phyloP scores from a whole-genome alignment of 73 alveolate species.

The Paramecium caudatum region DNA sequence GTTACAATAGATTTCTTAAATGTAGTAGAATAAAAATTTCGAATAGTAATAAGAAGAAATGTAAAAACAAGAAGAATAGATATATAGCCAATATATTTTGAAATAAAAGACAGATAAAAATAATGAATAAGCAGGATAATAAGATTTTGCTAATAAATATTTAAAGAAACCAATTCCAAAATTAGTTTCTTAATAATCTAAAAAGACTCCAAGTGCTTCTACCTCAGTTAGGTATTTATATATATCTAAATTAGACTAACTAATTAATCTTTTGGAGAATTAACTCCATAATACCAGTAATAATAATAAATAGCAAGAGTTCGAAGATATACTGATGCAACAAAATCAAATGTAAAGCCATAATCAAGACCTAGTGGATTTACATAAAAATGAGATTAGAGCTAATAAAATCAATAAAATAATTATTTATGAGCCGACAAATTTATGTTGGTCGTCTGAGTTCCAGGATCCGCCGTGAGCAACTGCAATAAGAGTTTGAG shows the following conservation, averaged over 20 bases:
- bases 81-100: not conserved
- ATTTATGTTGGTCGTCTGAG: slow-evolving; percentile 84
- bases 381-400: slow-evolving; percentile 21
- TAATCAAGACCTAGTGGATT: slow-evolving; percentile 40
- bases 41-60: not conserved
- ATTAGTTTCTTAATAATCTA: not conserved
- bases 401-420: not conserved
- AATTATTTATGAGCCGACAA: slow-evolving; percentile 72
- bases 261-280: slow-evolving; percentile 14
- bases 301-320: slow-evolving; percentile 1
- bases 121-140: not conserved
- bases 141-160: not conserved
- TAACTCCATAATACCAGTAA: not conserved
- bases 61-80: not conserved
- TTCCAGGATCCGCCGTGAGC: slow-evolving; percentile 80
- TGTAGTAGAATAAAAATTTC: not conserved
- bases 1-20: not conserved
- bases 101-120: slow-evolving; percentile 8
- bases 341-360: not conserved
- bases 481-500: slow-evolving; percentile 83
- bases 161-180: slow-evolving; percentile 33
- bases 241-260: not conserved
- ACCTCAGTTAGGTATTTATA: slow-evolving; percentile 46
- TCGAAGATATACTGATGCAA: slow-evolving; percentile 28
- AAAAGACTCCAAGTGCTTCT: slow-evolving; percentile 61